These are phyloP conservation scores for Daldinia grandis DNA, from an alignment of 495 filamentous ascomycete genomes.

Conservation along the genomic window DNA sequence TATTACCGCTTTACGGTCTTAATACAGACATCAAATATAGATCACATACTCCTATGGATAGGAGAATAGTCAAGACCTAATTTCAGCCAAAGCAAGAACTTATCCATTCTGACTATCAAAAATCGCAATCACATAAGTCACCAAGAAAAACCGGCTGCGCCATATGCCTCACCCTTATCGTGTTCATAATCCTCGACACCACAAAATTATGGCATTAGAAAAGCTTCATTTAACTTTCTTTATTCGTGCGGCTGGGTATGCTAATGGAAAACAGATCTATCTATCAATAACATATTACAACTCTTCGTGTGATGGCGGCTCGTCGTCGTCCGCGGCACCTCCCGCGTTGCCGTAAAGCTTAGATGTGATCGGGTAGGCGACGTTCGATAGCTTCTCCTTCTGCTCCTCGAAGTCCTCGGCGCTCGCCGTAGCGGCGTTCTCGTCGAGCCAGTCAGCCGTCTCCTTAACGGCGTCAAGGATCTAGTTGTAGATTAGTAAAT, in stretches of 20 bases:
- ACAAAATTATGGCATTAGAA: background rate
- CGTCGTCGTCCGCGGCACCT: constrained; percentile 73
- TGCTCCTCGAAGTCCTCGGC: constrained; percentile 98
- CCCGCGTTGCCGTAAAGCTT: constrained; percentile 86
- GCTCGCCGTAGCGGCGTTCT: constrained; percentile 86
- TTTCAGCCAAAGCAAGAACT: background rate
- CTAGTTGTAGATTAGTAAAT: constrained; percentile 50
- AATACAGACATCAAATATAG: too few species aligned
- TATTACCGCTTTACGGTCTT: too few species aligned
- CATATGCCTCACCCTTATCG: background rate
- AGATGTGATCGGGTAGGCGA: constrained; percentile 98
- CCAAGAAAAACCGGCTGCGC: background rate
- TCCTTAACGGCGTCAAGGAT: constrained; percentile 98
- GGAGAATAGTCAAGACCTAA: background rate
- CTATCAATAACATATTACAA: constrained; percentile 65
- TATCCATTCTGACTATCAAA: background rate
- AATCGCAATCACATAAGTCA: background rate
- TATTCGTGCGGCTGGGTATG: constrained; percentile 41
- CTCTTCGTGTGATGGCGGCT: constrained; percentile 85
- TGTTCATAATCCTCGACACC: background rate
- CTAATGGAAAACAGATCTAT: constrained; percentile 42
- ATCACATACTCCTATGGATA: background rate
- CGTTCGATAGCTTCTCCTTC: constrained; percentile 96
- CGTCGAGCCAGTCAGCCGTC: constrained; percentile 95
- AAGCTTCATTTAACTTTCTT: constrained; percentile 42